These are phyloP conservation scores for Musa beccarii DNA, from an alignment of 176 grass and related monocot species.

Conservation along the genomic window DNA sequence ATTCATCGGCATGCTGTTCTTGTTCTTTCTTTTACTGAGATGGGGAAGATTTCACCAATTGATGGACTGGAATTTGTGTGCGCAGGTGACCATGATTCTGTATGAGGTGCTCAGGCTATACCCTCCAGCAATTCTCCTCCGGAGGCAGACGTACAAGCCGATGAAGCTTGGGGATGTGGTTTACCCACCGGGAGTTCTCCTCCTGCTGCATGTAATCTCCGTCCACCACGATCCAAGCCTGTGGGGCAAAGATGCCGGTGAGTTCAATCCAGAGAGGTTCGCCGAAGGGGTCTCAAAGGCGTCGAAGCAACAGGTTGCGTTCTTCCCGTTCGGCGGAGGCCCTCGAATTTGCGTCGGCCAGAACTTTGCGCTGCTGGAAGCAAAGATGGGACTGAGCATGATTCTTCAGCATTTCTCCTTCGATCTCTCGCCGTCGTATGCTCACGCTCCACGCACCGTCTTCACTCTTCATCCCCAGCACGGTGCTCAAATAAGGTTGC, in stretches of 20 bases:
- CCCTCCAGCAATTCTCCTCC: constrained; percentile 6
- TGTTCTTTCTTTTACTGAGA: not conserved
- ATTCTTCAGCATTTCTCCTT: constrained; percentile 43
- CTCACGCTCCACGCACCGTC: constrained; percentile 26
- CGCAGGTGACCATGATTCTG: constrained; percentile 45
- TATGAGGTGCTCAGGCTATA: constrained; percentile 43
- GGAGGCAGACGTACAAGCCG: constrained; percentile 18
- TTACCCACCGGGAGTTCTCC: constrained; percentile 21
- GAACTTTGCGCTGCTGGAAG: constrained; percentile 42
- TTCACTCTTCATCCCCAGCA: constrained; percentile 34
- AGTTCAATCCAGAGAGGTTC: constrained; percentile 58
- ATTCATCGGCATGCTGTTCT: too few relatives aligned
- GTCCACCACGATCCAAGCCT: not conserved
- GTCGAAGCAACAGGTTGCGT: constrained; percentile 4
- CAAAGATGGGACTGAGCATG: constrained; percentile 40
- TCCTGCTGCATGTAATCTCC: constrained; percentile 21
- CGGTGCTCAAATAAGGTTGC: constrained; percentile 32
- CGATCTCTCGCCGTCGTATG: constrained; percentile 34
- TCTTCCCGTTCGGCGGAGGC: constrained; percentile 41
- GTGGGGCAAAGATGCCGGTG: not conserved
- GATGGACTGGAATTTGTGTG: not conserved
- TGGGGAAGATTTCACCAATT: not conserved
- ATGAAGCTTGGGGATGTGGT: constrained; percentile 30
- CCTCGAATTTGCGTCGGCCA: constrained; percentile 35
- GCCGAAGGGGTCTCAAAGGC: constrained; percentile 26